Evolutionary conservation across 1,284 basidiomycete genomes (phyloP).

Genomic region (Fomitopsis pinicola): DNA sequence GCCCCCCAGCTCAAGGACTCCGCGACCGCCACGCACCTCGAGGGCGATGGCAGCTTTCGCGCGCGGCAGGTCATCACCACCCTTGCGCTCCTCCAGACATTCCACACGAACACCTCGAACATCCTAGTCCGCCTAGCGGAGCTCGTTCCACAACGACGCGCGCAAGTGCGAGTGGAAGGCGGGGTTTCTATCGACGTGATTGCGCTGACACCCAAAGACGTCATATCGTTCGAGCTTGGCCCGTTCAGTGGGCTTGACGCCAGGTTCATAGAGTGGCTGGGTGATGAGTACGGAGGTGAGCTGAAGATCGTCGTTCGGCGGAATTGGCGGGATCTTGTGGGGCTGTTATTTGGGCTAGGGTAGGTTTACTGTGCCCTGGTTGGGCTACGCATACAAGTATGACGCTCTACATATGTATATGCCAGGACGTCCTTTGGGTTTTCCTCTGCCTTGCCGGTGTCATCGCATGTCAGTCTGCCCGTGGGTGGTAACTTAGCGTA

Average conservation of each 20-base stretch:
- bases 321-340: constrained; percentile 48
- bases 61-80: constrained; percentile 54
- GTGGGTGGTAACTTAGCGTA: no score
- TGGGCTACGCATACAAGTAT: not conserved
- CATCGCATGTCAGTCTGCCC: no score
- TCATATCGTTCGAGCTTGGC: constrained; percentile 65
- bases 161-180: constrained; percentile 12
- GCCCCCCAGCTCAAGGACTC: constrained; percentile 10
- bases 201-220: constrained; percentile 50
- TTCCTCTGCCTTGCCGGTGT: no score
- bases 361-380: not conserved
- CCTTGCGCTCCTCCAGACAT: constrained; percentile 64
- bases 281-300: constrained; percentile 54
- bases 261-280: constrained; percentile 71
- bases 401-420: no score
- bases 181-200: constrained; percentile 25
- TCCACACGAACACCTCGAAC: constrained; percentile 66
- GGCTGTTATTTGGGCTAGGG: constrained; percentile 40
- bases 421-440: no score
- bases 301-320: constrained; percentile 37
- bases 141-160: constrained; percentile 34
- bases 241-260: constrained; percentile 66
- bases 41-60: constrained; percentile 24
- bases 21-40: constrained; percentile 22
- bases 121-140: constrained; percentile 57